Evolutionary conservation across 305 asterid species (phyloP).

Genomic region (Fraxinus floribunda): DNA sequence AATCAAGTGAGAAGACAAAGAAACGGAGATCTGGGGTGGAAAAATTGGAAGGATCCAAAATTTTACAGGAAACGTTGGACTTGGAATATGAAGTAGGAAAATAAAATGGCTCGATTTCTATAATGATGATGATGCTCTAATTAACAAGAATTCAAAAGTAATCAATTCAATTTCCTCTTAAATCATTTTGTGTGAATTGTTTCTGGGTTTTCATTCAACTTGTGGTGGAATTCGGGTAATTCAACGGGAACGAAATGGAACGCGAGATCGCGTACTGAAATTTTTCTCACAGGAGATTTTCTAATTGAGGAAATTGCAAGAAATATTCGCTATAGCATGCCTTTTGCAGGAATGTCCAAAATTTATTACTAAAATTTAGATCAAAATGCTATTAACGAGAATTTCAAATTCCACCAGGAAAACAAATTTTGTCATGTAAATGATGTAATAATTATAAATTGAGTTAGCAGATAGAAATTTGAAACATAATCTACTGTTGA

Average conservation of each 20-base stretch:
- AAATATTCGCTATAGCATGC: too few species aligned
- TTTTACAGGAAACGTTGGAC: background rate
- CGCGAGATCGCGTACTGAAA: background rate
- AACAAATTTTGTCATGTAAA: too few species aligned
- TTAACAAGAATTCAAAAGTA: background rate
- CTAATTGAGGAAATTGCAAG: too few species aligned
- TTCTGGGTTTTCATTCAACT: background rate
- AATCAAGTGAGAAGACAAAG: slow-evolving; percentile 16
- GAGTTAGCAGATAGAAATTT: too few species aligned
- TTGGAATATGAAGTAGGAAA: slow-evolving; percentile 17
- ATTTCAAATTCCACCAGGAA: too few species aligned
- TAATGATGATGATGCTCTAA: background rate
- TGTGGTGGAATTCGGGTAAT: background rate
- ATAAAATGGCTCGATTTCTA: background rate
- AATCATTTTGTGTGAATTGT: background rate
- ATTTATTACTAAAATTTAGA: too few species aligned
- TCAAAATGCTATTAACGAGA: too few species aligned
- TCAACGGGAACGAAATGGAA: background rate
- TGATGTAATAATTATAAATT: too few species aligned
- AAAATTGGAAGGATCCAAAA: slow-evolving; percentile 12
- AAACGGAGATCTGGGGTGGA: slow-evolving; percentile 34
- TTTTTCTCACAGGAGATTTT: background rate
- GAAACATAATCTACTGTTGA: too few species aligned
- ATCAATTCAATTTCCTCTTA: background rate
- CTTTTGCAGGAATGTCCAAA: too few species aligned